Evolutionary conservation across 257 asterid genomes (phyloP).

Genomic region (Solanum piurae): DNA sequence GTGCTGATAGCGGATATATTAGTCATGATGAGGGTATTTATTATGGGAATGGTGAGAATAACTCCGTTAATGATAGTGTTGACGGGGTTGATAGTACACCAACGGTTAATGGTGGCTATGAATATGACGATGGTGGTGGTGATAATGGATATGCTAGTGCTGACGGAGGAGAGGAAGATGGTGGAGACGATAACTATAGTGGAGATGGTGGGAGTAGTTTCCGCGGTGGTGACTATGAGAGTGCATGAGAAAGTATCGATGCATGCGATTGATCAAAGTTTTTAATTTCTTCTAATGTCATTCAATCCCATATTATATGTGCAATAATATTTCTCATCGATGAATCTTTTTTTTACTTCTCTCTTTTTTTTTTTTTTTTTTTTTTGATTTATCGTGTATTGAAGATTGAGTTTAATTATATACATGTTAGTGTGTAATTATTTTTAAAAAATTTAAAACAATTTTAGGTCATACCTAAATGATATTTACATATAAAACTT

Average conservation of each 20-base stretch:
- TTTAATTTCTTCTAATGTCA: background rate
- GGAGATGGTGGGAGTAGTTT: background rate
- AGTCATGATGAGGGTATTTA: background rate
- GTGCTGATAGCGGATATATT: background rate
- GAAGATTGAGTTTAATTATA: background rate
- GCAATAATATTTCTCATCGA: background rate
- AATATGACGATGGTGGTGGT: background rate
- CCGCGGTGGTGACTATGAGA: background rate
- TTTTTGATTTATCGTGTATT: background rate
- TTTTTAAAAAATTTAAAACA: too few species aligned
- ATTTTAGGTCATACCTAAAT: too few species aligned
- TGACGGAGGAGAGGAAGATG: background rate
- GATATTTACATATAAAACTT: too few species aligned
- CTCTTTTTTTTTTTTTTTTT: background rate
- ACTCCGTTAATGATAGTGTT: background rate
- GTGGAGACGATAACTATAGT: background rate
- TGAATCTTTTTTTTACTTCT: too few species aligned
- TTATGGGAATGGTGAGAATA: background rate
- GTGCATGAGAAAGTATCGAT: background rate
- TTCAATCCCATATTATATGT: background rate
- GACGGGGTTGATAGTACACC: too few species aligned
- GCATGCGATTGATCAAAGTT: background rate
- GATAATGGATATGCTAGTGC: background rate
- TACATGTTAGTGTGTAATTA: background rate
- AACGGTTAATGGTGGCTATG: background rate